Conservation (phyloP, 2,329 filamentous ascomycete genomes). For the Fusarium protoensiforme region DNA sequence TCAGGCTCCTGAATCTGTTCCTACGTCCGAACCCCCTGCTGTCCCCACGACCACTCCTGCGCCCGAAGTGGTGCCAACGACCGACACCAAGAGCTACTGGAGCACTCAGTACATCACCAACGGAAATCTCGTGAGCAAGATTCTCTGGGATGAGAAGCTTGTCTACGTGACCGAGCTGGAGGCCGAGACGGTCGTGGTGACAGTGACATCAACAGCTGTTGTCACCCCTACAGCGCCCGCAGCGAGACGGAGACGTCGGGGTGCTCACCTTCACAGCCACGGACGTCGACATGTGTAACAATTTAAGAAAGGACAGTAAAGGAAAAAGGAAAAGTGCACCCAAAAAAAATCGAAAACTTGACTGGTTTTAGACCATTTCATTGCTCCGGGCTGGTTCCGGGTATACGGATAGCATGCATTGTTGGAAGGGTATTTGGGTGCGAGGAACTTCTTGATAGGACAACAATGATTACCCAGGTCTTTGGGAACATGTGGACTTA, state of each 20-base stretch:
- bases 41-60: slow-evolving; percentile 40
- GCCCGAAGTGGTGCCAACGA: slow-evolving; percentile 35
- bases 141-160: slow-evolving; percentile 66
- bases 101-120: slow-evolving; percentile 66
- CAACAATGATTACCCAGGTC: slow-evolving; percentile 45
- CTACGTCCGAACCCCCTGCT: neutral
- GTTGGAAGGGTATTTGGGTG: slow-evolving; percentile 50
- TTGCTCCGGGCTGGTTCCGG: slow-evolving; percentile 52
- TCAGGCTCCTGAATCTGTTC: slow-evolving; percentile 4
- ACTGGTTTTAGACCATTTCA: slow-evolving; percentile 31
- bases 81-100: slow-evolving; percentile 51
- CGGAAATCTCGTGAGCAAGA: slow-evolving; percentile 63
- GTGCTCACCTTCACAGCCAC: slow-evolving; percentile 52
- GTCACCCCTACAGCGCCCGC: slow-evolving; percentile 31
- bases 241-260: slow-evolving; percentile 42
- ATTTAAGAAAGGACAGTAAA: slow-evolving; percentile 21
- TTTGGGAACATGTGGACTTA: slow-evolving; percentile 49
- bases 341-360: slow-evolving; percentile 21
- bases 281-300: slow-evolving; percentile 41
- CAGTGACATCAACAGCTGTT: slow-evolving; percentile 46
- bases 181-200: slow-evolving; percentile 55
- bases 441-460: slow-evolving; percentile 47
- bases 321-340: slow-evolving; percentile 4
- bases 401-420: slow-evolving; percentile 47
- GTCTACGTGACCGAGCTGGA: slow-evolving; percentile 63